These are phyloP conservation scores for Jaltomata sinuosa DNA, from an alignment of 257 asterid genomes.

Conservation along the genomic window DNA sequence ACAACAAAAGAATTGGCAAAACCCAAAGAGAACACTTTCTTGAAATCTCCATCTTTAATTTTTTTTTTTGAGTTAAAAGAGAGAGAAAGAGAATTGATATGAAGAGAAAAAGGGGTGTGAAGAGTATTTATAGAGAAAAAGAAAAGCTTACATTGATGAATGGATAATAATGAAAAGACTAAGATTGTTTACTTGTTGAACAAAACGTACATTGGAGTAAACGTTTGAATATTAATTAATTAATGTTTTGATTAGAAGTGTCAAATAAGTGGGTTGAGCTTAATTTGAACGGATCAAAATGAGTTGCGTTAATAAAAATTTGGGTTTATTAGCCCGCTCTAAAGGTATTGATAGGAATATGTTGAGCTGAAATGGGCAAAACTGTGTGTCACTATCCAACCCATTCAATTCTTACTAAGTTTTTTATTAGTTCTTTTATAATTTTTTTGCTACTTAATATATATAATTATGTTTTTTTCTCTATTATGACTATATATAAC, in stretches of 20 bases:
- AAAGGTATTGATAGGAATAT: no score
- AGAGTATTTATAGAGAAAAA: not conserved
- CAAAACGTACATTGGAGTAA: not conserved
- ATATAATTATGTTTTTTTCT: no score
- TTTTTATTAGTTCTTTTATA: not conserved
- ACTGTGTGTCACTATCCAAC: no score
- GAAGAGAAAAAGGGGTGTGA: not conserved
- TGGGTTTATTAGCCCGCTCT: no score
- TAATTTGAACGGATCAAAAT: not conserved
- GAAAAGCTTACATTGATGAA: not conserved
- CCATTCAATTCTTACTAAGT: no score
- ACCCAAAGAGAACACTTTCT: not conserved
- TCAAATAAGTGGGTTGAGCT: not conserved
- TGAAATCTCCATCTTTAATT: not conserved
- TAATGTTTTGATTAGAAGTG: not conserved
- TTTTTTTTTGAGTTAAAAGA: not conserved
- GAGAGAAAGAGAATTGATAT: not conserved
- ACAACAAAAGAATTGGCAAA: conserved; percentile 1
- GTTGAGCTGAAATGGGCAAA: no score
- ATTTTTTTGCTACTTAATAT: not conserved
- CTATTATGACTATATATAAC: not conserved
- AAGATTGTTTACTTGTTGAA: not conserved
- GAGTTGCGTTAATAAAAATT: not conserved
- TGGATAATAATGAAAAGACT: not conserved
- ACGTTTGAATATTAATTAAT: not conserved